Evolutionary conservation across 345 rosid species (phyloP).

Genomic region (Cardiospermum halicacabum): DNA sequence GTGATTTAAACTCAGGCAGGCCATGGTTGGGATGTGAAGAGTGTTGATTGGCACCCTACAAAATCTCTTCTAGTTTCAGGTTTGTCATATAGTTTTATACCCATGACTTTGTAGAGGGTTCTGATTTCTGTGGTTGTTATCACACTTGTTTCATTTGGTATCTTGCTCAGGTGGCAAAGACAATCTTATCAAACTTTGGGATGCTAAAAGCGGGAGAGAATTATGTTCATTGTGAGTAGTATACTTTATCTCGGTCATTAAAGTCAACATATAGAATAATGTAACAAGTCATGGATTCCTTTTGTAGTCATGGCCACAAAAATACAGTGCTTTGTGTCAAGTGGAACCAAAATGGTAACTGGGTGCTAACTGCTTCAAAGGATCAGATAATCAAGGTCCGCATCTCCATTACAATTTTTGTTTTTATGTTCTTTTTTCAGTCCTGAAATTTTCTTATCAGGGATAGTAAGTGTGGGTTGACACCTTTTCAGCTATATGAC

Average conservation of each 20-base stretch:
- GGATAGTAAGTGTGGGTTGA: constrained; percentile 1
- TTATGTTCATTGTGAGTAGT: constrained; percentile 84
- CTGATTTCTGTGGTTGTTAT: constrained; percentile 1
- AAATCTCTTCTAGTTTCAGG: constrained; percentile 94
- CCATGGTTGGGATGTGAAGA: constrained; percentile 99
- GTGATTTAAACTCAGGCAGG: constrained; percentile 97
- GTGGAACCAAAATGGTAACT: constrained; percentile 99
- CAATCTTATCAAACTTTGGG: constrained; percentile 99
- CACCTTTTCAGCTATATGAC: constrained; percentile 72
- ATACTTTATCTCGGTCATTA: constrained; percentile 12
- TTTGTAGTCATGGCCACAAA: constrained; percentile 95
- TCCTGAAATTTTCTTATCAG: not conserved
- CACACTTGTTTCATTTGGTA: constrained; percentile 7
- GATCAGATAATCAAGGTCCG: constrained; percentile 94
- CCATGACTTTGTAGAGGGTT: constrained; percentile 9
- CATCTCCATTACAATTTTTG: not conserved
- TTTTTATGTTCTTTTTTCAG: not conserved
- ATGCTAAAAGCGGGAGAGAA: constrained; percentile 85
- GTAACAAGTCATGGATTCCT: constrained; percentile 22
- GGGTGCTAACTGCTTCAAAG: constrained; percentile 92
- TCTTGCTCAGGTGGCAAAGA: constrained; percentile 78
- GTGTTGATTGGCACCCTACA: constrained; percentile 99
- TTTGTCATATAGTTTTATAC: constrained; percentile 20
- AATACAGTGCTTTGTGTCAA: constrained; percentile 93
- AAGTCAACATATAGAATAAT: not conserved